These are phyloP conservation scores for Ceratobasidium sp. DNA, from an alignment of 1,284 basidiomycete species.

Conservation along the genomic window DNA sequence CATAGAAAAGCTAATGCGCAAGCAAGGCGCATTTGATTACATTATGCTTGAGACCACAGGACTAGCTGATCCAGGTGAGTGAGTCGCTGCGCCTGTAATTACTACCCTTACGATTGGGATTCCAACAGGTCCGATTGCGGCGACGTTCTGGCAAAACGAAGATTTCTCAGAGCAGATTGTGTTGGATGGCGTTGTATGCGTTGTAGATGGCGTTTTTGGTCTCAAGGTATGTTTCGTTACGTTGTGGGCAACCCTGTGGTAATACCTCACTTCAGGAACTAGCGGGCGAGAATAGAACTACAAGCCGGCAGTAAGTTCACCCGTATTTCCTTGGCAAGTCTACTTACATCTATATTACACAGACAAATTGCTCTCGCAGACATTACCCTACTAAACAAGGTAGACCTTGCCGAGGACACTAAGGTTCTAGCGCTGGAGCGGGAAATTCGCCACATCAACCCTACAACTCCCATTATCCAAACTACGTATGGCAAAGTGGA, in stretches of 20 bases:
- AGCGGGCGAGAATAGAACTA: slow-evolving; percentile 15
- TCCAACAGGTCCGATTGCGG: slow-evolving; percentile 73
- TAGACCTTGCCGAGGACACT: slow-evolving; percentile 66
- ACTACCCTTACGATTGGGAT: not conserved
- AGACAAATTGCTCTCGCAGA: slow-evolving; percentile 92
- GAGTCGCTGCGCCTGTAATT: slow-evolving; percentile 37
- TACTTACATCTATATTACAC: not conserved
- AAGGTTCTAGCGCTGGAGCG: slow-evolving; percentile 50
- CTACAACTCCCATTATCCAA: slow-evolving; percentile 71
- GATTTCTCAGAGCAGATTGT: slow-evolving; percentile 79
- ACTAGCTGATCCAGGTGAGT: slow-evolving; percentile 84
- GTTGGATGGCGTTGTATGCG: slow-evolving; percentile 88
- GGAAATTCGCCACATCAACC: slow-evolving; percentile 80
- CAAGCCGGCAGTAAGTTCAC: slow-evolving; percentile 42
- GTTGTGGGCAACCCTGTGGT: not conserved
- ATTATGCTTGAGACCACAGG: slow-evolving; percentile 94
- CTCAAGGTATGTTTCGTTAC: slow-evolving; percentile 59
- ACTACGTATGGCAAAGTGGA: slow-evolving; percentile 75
- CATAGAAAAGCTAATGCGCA: slow-evolving; percentile 85
- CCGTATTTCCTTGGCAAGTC: not conserved
- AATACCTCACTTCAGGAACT: slow-evolving; percentile 1
- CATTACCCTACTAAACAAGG: slow-evolving; percentile 88
- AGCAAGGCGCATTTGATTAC: slow-evolving; percentile 86
- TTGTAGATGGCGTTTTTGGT: slow-evolving; percentile 88
- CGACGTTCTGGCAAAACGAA: slow-evolving; percentile 92